Base-by-base conservation (phyloP, 345 rosid genomes). In the Bruguiera parviflora region DNA sequence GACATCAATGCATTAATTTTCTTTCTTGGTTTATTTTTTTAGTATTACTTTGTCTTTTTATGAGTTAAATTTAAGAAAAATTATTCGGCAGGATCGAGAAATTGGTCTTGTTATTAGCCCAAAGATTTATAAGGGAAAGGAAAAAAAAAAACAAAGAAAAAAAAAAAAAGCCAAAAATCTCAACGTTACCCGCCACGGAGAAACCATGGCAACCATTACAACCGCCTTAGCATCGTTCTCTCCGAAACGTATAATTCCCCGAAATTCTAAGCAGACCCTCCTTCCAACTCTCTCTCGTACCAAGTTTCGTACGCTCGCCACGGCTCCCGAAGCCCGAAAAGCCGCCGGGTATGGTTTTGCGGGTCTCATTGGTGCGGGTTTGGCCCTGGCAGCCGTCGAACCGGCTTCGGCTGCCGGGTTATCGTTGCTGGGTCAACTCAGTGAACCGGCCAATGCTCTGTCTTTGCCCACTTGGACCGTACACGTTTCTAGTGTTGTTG, bases 381-480 rank as follows among this genome's bases (percentile, higher is more conserved):
- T 91, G 83, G 86, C 78, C 22, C 64, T 86, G 46, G 73, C 90
- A 4, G 62, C 78, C 27, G 73, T 69, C 15, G 86, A 72, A 37
- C 81, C 88, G 21, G 80, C 87, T 31, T 85, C 86, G 28, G 93
- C 94, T 56, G 53, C 80, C 5, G 82, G 69, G 22, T 73, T 86
- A 27, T 76, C 83, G 62, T 51, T 79, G 64, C 71, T 87, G 49
- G 86, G 77, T 61, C 86, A 83, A 65, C 80, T 88, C 58, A 83
- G 70, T 59, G 99, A 94, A 68, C 97, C 99, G 5, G 81, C 92
- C 77, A 87, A 91, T 68, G 97, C 96, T 8, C 75, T 95, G 58
- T 95, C 96, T 73, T 78, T 89, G 79, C 98, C 98, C 51, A 89
- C 97, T 31, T 94, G 98, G 97, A 89, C 91, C 1, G 71, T 89